These are phyloP conservation scores for Globisporangium middletonii DNA, from an alignment of 352 stramenopile species.

Conservation along the genomic window DNA sequence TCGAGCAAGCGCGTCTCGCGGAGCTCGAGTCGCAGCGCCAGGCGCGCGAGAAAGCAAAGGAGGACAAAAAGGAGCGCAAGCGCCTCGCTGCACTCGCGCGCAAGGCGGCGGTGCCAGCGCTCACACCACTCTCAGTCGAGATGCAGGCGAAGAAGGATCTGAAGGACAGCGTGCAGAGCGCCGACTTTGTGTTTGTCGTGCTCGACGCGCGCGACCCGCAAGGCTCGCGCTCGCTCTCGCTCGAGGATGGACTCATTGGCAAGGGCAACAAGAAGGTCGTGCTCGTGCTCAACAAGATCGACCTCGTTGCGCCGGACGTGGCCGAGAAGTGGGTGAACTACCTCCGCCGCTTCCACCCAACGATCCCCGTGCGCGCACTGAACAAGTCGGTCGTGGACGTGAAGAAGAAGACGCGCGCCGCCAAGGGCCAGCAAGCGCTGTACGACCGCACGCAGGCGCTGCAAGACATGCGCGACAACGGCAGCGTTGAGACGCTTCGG, in stretches of 20 bases:
- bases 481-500: conserved; percentile 86
- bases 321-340: conserved; percentile 93
- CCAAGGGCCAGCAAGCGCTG: conserved; percentile 58
- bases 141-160: conserved; percentile 76
- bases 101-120: conserved; percentile 21
- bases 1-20: conserved; percentile 70
- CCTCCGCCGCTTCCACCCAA: conserved; percentile 92
- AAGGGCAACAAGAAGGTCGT: conserved; percentile 95
- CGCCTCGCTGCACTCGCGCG: conserved; percentile 22
- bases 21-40: conserved; percentile 60
- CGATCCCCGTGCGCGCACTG: conserved; percentile 84
- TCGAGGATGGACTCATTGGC: conserved; percentile 94
- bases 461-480: conserved; percentile 66
- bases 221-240: conserved; percentile 88
- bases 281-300: conserved; percentile 99
- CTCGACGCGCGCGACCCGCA: conserved; percentile 98
- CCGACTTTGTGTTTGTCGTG: conserved; percentile 80
- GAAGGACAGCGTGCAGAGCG: conserved; percentile 58
- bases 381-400: conserved; percentile 88
- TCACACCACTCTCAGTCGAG: conserved; percentile 64
- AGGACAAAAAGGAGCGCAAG: conserved; percentile 73
- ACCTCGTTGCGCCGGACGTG: conserved; percentile 88
- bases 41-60: conserved; percentile 51
- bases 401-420: conserved; percentile 78
- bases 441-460: conserved; percentile 70